Percentiles rank a stretch among this genome's conserved stretches.
phyloP scores from a whole-genome alignment of 352 stramenopile species.

The Elongisporangium prolatum region DNA sequence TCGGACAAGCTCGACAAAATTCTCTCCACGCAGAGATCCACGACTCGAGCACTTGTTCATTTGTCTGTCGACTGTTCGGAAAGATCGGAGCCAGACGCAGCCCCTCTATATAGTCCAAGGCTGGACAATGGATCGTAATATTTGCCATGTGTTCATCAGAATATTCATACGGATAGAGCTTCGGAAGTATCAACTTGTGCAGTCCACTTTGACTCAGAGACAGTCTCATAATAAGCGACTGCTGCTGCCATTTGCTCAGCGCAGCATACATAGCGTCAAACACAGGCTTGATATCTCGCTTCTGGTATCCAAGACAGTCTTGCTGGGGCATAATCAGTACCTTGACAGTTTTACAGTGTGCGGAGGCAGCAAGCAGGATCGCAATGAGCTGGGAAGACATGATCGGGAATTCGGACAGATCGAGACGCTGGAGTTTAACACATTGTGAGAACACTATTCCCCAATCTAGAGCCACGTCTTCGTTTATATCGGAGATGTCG shows the following conservation, averaged over 20 bases:
- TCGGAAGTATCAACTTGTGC: conserved; percentile 20
- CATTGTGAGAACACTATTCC: conserved; percentile 5
- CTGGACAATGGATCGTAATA: conserved; percentile 16
- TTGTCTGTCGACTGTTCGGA: conserved; percentile 16
- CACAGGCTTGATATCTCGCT: conserved; percentile 4
- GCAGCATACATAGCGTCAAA: conserved; percentile 10
- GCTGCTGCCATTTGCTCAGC: conserved; percentile 2
- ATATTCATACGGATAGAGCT: conserved; percentile 25
- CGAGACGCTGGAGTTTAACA: conserved; percentile 4
- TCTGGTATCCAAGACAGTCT: conserved; percentile 6
- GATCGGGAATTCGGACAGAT: conserved; percentile 9
- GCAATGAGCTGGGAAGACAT: conserved; percentile 10
- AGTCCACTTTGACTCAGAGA: conserved; percentile 8
- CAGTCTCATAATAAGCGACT: conserved; percentile 1
- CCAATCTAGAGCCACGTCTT: conserved; percentile 5
- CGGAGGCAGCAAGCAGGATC: conserved; percentile 6
- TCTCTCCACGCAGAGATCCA: conserved; percentile 18
- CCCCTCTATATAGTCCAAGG: conserved; percentile 18
- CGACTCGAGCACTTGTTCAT: conserved; percentile 18
- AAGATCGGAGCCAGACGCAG: conserved; percentile 21
- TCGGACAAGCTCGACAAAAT: conserved; percentile 21
- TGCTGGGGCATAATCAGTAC: conserved; percentile 16
- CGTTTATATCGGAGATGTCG: conserved; percentile 3
- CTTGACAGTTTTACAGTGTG: conserved; percentile 8
- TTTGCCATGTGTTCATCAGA: conserved; percentile 11